These are phyloP conservation scores for Pelargonium citronellum DNA, from an alignment of 441 rosid species.

Conservation along the genomic window DNA sequence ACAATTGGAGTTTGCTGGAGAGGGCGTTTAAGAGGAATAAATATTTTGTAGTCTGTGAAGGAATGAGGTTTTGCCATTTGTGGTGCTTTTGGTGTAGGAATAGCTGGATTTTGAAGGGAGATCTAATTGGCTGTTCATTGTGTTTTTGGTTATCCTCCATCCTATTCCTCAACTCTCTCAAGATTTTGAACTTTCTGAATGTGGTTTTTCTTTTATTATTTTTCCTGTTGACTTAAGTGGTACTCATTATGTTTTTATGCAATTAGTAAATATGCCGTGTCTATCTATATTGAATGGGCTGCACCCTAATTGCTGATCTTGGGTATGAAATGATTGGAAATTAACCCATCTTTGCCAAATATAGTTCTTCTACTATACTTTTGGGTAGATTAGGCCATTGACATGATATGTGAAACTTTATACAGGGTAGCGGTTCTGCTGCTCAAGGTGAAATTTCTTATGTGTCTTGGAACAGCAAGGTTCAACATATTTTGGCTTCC, in stretches of 20 bases:
- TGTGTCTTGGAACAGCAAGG: slow-evolving; percentile 94
- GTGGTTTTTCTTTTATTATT: not conserved
- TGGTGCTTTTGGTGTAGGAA: not conserved
- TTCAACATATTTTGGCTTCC: slow-evolving; percentile 87
- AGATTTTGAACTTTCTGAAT: not conserved
- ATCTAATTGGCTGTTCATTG: not conserved
- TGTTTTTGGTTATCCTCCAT: not conserved
- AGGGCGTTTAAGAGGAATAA: not conserved
- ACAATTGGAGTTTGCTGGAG: not conserved
- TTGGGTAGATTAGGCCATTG: not conserved
- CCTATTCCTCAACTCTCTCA: not conserved
- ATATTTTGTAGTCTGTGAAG: not conserved
- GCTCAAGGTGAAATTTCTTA: slow-evolving; percentile 95
- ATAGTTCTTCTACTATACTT: not conserved
- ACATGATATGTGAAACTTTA: slow-evolving; percentile 18
- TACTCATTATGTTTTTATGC: not conserved
- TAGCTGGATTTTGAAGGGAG: not conserved
- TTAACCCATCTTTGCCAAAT: not conserved
- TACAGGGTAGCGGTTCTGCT: slow-evolving; percentile 89
- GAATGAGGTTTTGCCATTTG: not conserved
- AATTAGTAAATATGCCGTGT: not conserved
- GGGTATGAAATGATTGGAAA: not conserved
- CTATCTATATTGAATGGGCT: not conserved
- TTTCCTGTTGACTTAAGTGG: not conserved
- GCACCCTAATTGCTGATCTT: not conserved